Evolutionary conservation across 2,329 filamentous ascomycete genomes (phyloP), one percentile per base, ranked within the genome.

Genomic region (Fusarium cicatricum): DNA sequence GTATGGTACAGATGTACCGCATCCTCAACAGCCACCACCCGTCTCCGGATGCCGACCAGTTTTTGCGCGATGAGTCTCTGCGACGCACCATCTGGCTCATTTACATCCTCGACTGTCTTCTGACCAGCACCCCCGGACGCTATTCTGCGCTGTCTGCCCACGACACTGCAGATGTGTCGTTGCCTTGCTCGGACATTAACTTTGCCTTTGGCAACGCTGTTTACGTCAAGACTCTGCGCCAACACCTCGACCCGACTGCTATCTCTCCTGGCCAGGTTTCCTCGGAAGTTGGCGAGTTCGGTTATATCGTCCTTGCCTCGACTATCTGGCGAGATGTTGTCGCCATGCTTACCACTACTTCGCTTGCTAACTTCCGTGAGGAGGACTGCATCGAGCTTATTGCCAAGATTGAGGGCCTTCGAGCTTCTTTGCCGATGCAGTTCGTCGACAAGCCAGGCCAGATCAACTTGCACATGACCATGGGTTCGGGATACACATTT

Each of bases 1-100:
- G 84, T 55, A 86, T 87, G 83, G 79, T 84, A 28, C 84, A 87
- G 73, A 87, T 87, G 84, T 85, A 82, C 65, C 80, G 83, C 59
- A 82, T 87, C 51, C 79, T 86, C 39, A 82, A 85, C 63, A 78
- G 78, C 34, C 83, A 85, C 62, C 80, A 83, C 61, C 72, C 76
- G 36, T 75, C 78, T 14, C 82, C 83, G 34, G 78, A 72, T 29
- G 65, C 80, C n/a, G 83, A 86, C 62, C 81, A 83, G 64, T 87
- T 86, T 68, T 78, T 85, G 11, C 82, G 84, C 60, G 83, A 86
- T 41, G 84, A 87, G 70, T 84, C 83, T 1, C 83, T 85, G 70
- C 82, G 84, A 44, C 83, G 84, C 31, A 85, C 84, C 3, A 72
- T 87, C 42, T 87, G 84, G 84, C 77, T 87, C 49, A 82, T 86